These are phyloP conservation scores for Phytopythium litorale DNA, from an alignment of 352 stramenopile species.

Conservation along the genomic window DNA sequence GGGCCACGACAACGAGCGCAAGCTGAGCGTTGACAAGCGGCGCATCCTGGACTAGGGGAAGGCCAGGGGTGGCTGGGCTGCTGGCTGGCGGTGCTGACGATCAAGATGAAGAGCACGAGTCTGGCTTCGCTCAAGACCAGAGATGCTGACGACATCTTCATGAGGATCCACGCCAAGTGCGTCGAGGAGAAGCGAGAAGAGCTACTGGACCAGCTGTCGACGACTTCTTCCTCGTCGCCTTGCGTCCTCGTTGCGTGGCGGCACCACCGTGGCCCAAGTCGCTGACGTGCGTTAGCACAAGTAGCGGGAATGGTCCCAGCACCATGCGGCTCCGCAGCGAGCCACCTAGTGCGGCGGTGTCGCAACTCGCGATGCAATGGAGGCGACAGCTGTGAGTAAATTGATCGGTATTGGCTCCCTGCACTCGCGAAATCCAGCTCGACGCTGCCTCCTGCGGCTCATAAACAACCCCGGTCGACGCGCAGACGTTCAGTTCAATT, in stretches of 20 bases:
- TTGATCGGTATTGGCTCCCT: too few species aligned
- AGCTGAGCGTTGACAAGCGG: slow-evolving; percentile 76
- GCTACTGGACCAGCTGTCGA: slow-evolving; percentile 23
- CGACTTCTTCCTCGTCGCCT: slow-evolving; percentile 2
- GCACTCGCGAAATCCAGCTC: too few species aligned
- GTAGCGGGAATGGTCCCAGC: not conserved
- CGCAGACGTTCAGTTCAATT: too few species aligned
- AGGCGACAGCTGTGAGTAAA: too few species aligned
- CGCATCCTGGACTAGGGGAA: slow-evolving; percentile 71
- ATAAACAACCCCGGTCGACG: too few species aligned
- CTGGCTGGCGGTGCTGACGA: slow-evolving; percentile 53
- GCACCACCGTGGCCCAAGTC: not conserved
- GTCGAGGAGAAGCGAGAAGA: slow-evolving; percentile 71
- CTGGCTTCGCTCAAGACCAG: slow-evolving; percentile 74
- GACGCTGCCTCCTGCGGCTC: too few species aligned
- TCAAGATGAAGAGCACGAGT: slow-evolving; percentile 70
- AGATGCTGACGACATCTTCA: slow-evolving; percentile 81
- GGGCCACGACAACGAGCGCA: slow-evolving; percentile 81
- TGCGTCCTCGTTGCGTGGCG: slow-evolving; percentile 1
- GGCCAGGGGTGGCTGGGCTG: slow-evolving; percentile 63
- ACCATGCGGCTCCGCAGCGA: too few species aligned
- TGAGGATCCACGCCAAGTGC: slow-evolving; percentile 78
- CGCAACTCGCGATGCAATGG: too few species aligned
- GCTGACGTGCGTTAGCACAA: not conserved
- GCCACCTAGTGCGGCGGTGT: too few species aligned